Conservation (phyloP, 352 stramenopile species). For the Phytopythium delawarense region DNA sequence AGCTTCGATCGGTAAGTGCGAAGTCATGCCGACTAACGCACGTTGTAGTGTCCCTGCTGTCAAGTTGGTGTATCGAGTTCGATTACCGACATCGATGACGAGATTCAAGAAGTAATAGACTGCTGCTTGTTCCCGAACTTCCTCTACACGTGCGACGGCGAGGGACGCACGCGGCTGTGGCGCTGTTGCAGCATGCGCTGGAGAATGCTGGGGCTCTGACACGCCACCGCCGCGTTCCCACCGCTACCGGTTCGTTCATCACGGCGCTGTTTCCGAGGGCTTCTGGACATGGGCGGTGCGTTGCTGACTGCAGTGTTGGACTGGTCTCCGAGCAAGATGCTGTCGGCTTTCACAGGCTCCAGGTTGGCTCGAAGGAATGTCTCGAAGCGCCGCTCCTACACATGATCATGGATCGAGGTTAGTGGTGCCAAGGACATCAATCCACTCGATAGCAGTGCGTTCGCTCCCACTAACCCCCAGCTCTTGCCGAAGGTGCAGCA, state of each 20-base stretch:
- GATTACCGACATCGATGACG: background rate
- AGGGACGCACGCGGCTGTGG: constrained; percentile 42
- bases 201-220: constrained; percentile 34
- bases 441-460: background rate
- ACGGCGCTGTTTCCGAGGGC: constrained; percentile 6
- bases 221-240: background rate
- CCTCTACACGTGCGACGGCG: constrained; percentile 8
- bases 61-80: background rate
- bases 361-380: background rate
- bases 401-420: background rate
- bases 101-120: background rate
- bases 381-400: constrained; percentile 7
- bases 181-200: constrained; percentile 57
- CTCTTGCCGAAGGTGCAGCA: constrained; percentile 27
- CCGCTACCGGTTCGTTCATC: background rate
- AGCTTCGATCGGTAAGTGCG: background rate
- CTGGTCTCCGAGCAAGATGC: background rate
- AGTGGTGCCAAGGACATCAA: background rate
- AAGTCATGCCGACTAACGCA: background rate
- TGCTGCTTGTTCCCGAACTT: background rate
- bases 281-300: background rate
- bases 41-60: background rate
- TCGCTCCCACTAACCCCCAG: constrained; percentile 24
- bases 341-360: background rate
- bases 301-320: background rate